Conservation (phyloP, 1,284 basidiomycete species). For the Apiotrichum mycotoxinovorans region DNA sequence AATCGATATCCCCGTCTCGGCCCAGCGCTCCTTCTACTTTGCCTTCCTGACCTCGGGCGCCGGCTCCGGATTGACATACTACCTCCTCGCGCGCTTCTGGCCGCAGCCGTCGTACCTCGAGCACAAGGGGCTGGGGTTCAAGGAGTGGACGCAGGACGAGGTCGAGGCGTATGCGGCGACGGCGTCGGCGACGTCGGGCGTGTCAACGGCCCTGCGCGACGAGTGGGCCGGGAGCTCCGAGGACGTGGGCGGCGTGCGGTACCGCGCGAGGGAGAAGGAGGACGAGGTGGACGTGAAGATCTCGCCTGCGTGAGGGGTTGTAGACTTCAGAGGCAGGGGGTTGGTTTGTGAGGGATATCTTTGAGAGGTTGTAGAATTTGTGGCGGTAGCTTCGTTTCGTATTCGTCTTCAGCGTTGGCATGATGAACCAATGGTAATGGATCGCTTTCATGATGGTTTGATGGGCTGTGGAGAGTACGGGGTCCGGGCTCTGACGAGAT, state of each 20-base stretch:
- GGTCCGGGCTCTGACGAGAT: too few relatives aligned
- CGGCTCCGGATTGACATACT: slow-evolving; percentile 30
- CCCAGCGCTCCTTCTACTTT: slow-evolving; percentile 32
- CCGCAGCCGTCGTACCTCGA: slow-evolving; percentile 29
- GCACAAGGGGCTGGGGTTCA: slow-evolving; percentile 24
- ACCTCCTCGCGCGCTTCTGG: slow-evolving; percentile 24
- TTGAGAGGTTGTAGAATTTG: too few relatives aligned
- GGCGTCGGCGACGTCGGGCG: background rate
- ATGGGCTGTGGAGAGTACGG: too few relatives aligned
- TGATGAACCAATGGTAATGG: background rate
- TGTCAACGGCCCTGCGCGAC: background rate
- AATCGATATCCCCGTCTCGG: slow-evolving; percentile 13
- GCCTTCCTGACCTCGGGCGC: slow-evolving; percentile 35
- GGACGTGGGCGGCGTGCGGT: too few relatives aligned
- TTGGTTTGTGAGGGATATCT: too few relatives aligned
- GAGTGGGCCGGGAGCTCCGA: too few relatives aligned
- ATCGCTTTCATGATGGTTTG: too few relatives aligned
- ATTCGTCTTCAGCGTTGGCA: background rate
- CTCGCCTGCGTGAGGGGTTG: too few relatives aligned
- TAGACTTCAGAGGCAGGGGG: too few relatives aligned
- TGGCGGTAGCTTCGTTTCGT: too few relatives aligned
- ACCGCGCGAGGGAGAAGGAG: too few relatives aligned
- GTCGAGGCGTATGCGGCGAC: slow-evolving; percentile 19
- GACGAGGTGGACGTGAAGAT: too few relatives aligned
- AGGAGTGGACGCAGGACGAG: slow-evolving; percentile 30